Evolutionary conservation across 1,284 basidiomycete species (phyloP).

Genomic region (Golubevia sp.): DNA sequence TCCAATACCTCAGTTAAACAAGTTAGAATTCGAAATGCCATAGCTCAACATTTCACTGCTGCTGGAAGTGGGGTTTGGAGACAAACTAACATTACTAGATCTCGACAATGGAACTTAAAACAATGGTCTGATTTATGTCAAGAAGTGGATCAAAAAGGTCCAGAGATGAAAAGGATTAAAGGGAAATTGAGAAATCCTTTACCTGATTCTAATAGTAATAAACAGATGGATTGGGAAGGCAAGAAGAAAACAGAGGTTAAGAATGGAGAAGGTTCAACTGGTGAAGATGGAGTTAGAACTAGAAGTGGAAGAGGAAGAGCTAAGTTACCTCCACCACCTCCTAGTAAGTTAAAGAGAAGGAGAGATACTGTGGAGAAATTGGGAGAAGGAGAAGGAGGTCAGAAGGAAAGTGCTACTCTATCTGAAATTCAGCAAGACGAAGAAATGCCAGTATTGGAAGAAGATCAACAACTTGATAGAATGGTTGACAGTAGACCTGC

Average conservation of each 20-base stretch:
- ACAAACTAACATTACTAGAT: constrained; percentile 53
- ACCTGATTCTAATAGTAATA: constrained; percentile 6
- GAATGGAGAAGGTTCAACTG: not conserved
- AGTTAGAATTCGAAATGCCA: constrained; percentile 41
- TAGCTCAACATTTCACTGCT: constrained; percentile 49
- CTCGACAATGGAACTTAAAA: constrained; percentile 52
- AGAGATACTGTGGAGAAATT: not conserved
- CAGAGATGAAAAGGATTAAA: constrained; percentile 48
- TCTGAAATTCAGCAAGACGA: too few relatives aligned
- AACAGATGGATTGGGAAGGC: constrained; percentile 23
- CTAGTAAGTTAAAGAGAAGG: constrained; percentile 10
- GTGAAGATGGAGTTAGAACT: constrained; percentile 46
- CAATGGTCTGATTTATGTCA: constrained; percentile 52
- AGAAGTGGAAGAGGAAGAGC: constrained; percentile 32
- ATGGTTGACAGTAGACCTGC: constrained; percentile 3
- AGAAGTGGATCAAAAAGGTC: constrained; percentile 38
- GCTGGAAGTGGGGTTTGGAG: constrained; percentile 54
- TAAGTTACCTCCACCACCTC: constrained; percentile 1
- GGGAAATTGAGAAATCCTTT: constrained; percentile 27
- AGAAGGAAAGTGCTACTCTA: not conserved
- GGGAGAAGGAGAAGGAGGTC: not conserved
- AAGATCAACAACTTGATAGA: not conserved
- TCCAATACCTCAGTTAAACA: too few relatives aligned
- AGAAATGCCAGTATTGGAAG: not conserved
- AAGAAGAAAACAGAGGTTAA: constrained; percentile 19